Evolutionary conservation across 257 asterid genomes (phyloP), one percentile per base, ranked within the genome.

Genomic region (Striga asiatica): DNA sequence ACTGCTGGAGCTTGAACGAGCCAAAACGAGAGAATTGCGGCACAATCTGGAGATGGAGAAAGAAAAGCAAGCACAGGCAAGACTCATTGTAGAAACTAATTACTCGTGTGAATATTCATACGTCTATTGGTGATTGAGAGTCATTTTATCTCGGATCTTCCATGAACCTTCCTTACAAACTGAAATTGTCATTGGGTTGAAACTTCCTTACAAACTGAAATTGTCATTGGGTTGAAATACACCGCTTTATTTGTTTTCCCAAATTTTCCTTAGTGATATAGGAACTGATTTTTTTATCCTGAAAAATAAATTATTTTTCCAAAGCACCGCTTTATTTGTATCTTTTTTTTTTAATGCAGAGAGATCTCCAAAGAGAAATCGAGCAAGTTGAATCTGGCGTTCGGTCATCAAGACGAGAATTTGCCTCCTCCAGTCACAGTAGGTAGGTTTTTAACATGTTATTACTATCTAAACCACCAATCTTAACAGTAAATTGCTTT

Each of bases 41-140:
- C 92, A 82, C 80, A 82, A 70, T 75, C 93, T 91, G 75, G 98
- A 91, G 32, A 71, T 91, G 69, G 98, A 91, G 89, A 91, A 79
- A 74, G 98, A 91, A 71, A 91, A 74, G 84, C 95, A 78, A 68
- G 71, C 84, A 35, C 98, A 91, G 95, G 98, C 74, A 84, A 70
- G 83, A 22, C 60, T 16, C 56, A 52, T 50, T 61, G 25, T 61
- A 56, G 45, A 70, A 35, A 46, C 35, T 24, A 34, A 9, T 42
- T 57, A 22, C 64, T 51, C 19, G 24, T 18, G 16, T 37, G 34
- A 23, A 43, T 58, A 9, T n/a, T 27, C 51, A 23, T 27, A 46
- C 8, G 27, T 1, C 16, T n/a, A n/a, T 48, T 48, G 20, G 29
- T 49, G 38, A 38, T 48, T 48, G 25, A 38, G 51, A 23, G 19